These are phyloP conservation scores for Gastrolobium villosum DNA, from an alignment of 306 rosid species.

Conservation along the genomic window DNA sequence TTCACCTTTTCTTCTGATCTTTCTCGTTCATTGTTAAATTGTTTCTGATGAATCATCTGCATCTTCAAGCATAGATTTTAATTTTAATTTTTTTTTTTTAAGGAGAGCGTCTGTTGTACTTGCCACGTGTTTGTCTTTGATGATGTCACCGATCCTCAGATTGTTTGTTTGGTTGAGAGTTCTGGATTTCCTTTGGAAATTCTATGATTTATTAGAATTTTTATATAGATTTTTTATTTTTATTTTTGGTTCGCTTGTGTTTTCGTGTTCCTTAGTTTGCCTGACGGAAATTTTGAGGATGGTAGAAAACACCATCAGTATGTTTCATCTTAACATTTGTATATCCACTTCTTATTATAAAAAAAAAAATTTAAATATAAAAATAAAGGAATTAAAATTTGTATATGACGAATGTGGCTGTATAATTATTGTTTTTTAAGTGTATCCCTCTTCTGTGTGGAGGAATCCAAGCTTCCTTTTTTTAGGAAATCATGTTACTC, in stretches of 20 bases:
- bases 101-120: neutral
- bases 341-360: neutral
- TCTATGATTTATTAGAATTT: neutral
- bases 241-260: neutral
- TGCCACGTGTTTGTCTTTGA: neutral
- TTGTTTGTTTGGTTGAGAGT: conserved; percentile 26
- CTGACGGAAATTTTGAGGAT: conserved; percentile 18
- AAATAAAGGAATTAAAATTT: neutral
- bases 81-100: neutral
- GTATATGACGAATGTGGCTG: neutral
- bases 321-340: conserved; percentile 25
- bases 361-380: neutral
- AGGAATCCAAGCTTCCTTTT: neutral
- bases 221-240: neutral
- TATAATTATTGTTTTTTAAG: conserved; percentile 1
- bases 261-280: conserved; percentile 29
- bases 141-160: conserved; percentile 29
- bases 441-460: neutral
- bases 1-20: conserved; percentile 38
- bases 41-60: conserved; percentile 49
- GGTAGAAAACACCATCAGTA: conserved; percentile 2
- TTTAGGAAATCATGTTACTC: neutral
- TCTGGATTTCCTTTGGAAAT: conserved; percentile 33
- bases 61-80: conserved; percentile 31
- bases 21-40: conserved; percentile 6